Conservation (phyloP, 2,329 filamentous ascomycete genomes). For the Hyphodiscus sp. region DNA sequence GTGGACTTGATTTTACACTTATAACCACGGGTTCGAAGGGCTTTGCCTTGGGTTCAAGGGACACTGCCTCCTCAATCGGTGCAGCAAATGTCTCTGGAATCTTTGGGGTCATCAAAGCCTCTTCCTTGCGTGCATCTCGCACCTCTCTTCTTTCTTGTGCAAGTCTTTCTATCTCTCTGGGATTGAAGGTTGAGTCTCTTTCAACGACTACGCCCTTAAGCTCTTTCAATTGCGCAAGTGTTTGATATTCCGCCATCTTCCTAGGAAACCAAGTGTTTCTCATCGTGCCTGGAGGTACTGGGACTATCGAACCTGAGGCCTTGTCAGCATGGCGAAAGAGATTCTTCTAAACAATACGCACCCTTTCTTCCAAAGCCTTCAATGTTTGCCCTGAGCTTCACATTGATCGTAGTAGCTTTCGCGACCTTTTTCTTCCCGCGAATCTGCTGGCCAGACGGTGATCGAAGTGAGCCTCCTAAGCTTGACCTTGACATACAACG, state of each 20-base stretch:
- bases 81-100: background rate
- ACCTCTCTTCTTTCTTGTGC: conserved; percentile 8
- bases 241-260: conserved; percentile 45
- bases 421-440: conserved; percentile 40
- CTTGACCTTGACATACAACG: conserved; percentile 21
- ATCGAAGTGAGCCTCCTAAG: conserved; percentile 14
- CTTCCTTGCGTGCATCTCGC: conserved; percentile 4
- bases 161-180: conserved; percentile 5
- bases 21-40: conserved; percentile 19
- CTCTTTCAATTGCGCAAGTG: conserved; percentile 36
- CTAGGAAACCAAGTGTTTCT: conserved; percentile 47
- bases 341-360: conserved; percentile 14
- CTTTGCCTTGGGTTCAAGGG: conserved; percentile 1
- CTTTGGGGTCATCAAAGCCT: conserved; percentile 1
- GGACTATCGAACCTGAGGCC: conserved; percentile 42
- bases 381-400: conserved; percentile 45
- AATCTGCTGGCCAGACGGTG: conserved; percentile 29
- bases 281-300: conserved; percentile 46
- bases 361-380: conserved; percentile 44
- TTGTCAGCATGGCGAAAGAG: conserved; percentile 11
- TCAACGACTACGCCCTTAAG: conserved; percentile 39
- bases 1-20: conserved; percentile 17
- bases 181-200: conserved; percentile 39
- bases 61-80: background rate
- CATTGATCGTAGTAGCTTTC: conserved; percentile 37